Evolutionary conservation across 2,329 filamentous ascomycete genomes (phyloP).

Genomic region (Monilinia fructicola): DNA sequence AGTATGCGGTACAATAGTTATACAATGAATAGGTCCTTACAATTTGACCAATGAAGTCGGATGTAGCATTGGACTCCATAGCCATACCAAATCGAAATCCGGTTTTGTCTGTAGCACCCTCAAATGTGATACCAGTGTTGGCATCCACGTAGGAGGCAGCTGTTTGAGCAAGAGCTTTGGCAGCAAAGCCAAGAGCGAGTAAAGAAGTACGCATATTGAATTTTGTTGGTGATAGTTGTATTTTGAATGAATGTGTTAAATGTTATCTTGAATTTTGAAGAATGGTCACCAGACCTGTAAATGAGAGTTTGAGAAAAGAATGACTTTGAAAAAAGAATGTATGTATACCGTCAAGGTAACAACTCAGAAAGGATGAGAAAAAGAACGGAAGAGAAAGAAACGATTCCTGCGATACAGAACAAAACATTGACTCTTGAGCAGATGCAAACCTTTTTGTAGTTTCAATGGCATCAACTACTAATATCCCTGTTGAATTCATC

Average conservation of each 20-base stretch:
- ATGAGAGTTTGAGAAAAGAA: slow-evolving; percentile 21
- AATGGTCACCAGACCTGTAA: slow-evolving; percentile 20
- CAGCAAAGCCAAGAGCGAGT: slow-evolving; percentile 14
- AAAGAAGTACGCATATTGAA: slow-evolving; percentile 20
- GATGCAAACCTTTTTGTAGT: slow-evolving; percentile 21
- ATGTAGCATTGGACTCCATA: slow-evolving; percentile 48
- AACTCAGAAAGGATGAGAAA: slow-evolving; percentile 5
- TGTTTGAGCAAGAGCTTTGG: slow-evolving; percentile 27
- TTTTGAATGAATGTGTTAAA: slow-evolving; percentile 16
- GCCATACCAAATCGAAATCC: slow-evolving; percentile 52
- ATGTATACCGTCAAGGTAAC: slow-evolving; percentile 21
- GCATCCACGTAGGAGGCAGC: slow-evolving; percentile 44
- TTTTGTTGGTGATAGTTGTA: neutral
- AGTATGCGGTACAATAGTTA: neutral
- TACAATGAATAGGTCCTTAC: slow-evolving; percentile 41
- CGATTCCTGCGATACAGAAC: slow-evolving; percentile 1
- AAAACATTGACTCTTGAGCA: neutral
- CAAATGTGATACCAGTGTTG: slow-evolving; percentile 49
- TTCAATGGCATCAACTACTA: neutral
- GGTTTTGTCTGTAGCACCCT: slow-evolving; percentile 40
- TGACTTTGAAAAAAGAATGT: slow-evolving; percentile 21
- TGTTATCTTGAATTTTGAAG: neutral
- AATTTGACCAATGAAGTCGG: slow-evolving; percentile 57
- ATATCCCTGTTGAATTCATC: neutral
- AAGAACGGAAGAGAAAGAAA: slow-evolving; percentile 16